phyloP scores from a whole-genome alignment of 2,329 filamentous ascomycete species.

The Parafenestella ontariensis region DNA sequence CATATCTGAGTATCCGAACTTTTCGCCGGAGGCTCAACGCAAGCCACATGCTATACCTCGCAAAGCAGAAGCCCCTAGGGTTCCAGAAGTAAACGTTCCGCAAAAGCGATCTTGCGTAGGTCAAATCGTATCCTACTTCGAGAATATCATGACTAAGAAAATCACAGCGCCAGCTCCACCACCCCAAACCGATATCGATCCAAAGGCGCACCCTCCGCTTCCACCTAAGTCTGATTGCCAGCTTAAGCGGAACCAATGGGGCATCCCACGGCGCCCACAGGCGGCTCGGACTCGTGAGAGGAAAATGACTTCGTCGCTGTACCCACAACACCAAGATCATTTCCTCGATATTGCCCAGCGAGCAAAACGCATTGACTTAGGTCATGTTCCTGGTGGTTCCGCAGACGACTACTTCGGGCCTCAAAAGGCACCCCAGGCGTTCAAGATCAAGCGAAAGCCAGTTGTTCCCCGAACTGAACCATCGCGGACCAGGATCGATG shows the following conservation, averaged over 20 bases:
- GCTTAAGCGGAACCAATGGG: background rate
- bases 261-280: background rate
- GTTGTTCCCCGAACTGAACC: too few relatives aligned
- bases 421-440: too few relatives aligned
- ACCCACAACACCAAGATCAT: background rate
- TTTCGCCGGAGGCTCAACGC: background rate
- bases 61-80: too few relatives aligned
- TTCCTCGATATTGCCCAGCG: background rate
- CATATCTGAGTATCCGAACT: background rate
- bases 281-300: background rate
- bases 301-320: background rate
- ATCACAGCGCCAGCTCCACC: background rate
- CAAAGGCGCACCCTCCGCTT: background rate
- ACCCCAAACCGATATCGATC: background rate
- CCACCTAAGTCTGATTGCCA: background rate
- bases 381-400: background rate
- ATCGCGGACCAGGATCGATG: too few relatives aligned
- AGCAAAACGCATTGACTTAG: background rate
- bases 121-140: background rate
- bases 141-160: background rate
- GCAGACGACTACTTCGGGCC: background rate
- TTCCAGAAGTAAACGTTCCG: background rate
- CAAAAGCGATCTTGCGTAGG: background rate
- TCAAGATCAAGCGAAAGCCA: too few relatives aligned
- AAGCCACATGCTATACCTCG: background rate